Conservation (phyloP, 2,329 filamentous ascomycete species). For the Lecanoromycetidae sp. region DNA sequence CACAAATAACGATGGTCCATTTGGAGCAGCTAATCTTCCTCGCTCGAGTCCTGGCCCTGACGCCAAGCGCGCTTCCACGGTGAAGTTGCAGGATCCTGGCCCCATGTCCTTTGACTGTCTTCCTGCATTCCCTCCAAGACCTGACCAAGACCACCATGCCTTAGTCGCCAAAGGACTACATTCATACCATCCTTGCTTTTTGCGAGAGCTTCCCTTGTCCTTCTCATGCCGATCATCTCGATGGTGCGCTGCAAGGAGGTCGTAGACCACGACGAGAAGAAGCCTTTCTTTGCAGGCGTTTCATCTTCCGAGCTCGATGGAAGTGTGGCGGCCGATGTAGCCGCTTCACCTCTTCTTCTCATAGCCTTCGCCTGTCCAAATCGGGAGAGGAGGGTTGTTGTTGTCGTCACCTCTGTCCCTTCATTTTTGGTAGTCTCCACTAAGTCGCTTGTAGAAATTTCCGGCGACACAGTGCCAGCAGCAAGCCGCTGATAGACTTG, state of each 20-base stretch:
- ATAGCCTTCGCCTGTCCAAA: conserved; percentile 39
- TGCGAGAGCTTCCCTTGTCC: conserved; percentile 47
- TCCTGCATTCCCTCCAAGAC: conserved; percentile 60
- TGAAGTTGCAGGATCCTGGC: conserved; percentile 24
- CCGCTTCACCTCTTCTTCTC: conserved; percentile 27
- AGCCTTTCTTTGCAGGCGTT: conserved; percentile 41
- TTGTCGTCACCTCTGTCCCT: conserved; percentile 47
- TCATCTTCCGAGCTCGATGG: conserved; percentile 35
- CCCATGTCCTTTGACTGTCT: conserved; percentile 39
- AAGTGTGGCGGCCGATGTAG: conserved; percentile 12
- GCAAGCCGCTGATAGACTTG: conserved; percentile 43
- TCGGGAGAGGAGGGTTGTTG: conserved; percentile 49
- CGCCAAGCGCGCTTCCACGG: conserved; percentile 33
- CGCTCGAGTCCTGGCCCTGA: conserved; percentile 21
- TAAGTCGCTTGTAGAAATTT: conserved; percentile 19
- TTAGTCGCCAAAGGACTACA: conserved; percentile 50
- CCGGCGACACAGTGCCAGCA: conserved; percentile 18
- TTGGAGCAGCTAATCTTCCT: background rate
- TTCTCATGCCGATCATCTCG: conserved; percentile 48
- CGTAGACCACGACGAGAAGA: conserved; percentile 48
- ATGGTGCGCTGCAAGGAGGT: conserved; percentile 50
- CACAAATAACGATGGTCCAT: background rate
- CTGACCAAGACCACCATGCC: conserved; percentile 52
- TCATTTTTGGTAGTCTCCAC: conserved; percentile 30
- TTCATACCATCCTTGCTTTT: conserved; percentile 57